A percentile compares a stretch with the other conserved stretches of the same genome.
Evolutionary conservation across 768 basidiomycete genomes (phyloP).

Genomic region (Tylopilus rubrobrunneus): DNA sequence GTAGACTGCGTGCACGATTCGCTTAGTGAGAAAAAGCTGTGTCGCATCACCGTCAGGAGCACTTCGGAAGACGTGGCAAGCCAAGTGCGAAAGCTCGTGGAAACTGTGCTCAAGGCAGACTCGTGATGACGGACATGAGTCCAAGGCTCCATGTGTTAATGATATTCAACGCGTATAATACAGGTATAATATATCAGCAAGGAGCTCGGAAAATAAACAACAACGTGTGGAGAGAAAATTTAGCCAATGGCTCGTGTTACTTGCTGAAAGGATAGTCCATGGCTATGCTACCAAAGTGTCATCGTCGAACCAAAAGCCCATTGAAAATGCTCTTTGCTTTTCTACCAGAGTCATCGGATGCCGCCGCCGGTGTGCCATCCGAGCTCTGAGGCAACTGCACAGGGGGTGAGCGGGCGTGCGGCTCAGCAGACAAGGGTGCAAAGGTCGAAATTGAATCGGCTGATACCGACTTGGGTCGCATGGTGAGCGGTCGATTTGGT

Average conservation of each 20-base stretch:
- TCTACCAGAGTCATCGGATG: slow-evolving; percentile 23
- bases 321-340: slow-evolving; percentile 40
- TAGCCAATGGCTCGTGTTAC: neutral
- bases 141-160: slow-evolving; percentile 7
- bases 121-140: slow-evolving; percentile 3
- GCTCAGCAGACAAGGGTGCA: slow-evolving; percentile 7
- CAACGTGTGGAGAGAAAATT: neutral
- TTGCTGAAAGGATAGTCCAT: neutral
- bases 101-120: slow-evolving; percentile 35
- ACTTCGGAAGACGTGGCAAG: slow-evolving; percentile 87
- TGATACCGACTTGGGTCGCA: slow-evolving; percentile 51
- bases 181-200: slow-evolving; percentile 20
- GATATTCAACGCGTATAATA: slow-evolving; percentile 22
- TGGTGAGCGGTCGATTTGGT: slow-evolving; percentile 20
- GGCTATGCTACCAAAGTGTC: neutral
- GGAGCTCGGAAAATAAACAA: slow-evolving; percentile 5
- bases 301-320: slow-evolving; percentile 38
- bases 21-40: slow-evolving; percentile 52
- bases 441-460: slow-evolving; percentile 49
- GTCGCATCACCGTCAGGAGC: slow-evolving; percentile 89
- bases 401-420: slow-evolving; percentile 5
- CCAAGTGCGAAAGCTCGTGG: slow-evolving; percentile 57
- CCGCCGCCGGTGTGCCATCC: slow-evolving; percentile 2
- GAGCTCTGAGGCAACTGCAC: slow-evolving; percentile 2
- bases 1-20: neutral